Base-by-base conservation (phyloP, 371 early-diverging fungal species). In the Sporodiniella umbellata region DNA sequence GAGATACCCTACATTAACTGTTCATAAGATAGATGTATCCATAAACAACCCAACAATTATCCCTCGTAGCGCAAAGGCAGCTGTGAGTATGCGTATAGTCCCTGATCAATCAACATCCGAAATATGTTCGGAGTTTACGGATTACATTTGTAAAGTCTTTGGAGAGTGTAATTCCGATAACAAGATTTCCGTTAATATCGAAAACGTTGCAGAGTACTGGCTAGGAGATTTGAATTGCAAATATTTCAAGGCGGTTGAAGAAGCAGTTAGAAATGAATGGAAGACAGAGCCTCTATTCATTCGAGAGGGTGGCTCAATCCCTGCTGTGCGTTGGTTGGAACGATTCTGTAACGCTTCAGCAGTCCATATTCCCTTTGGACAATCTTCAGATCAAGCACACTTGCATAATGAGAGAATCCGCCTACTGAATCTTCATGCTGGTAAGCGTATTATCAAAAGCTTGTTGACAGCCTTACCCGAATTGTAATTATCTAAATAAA, bases 221-320 rank as follows among this genome's bases (percentile, higher is more conserved):
- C 61, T 92, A 45, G 92, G 87, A 7, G 83, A 92, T 48, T 80
- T 83, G 1, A 64, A 73, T 15, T 77, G 80, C 48, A 61, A 76
- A 22, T 89, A 83, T 54, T 92, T 85, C 54, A 79, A 82, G 56
- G 80, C 84, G 0, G 84, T 87, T 0, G 84, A 83, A 49, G 42
- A 69, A 21, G 89, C 86, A 4, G 83, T 92, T 65, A 73, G 80
- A 40, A 56, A 82, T 44, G 84, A 81, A 53, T 86, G 85, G 85
- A 78, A 81, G 2, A 60, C 70, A 17, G 75, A 80, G 33, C 84
- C 80, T 12, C 45, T 77, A 22, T 83, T 63, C 46, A 88, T 92
- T 47, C 78, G 92, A 23, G 92, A 92, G 53, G 92, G 92, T 42
- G 92, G 92, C 0, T 90, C 91, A 2, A 90, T 90, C 42, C 88